Conservation (phyloP, 768 basidiomycete species). For the Lactarius indigo region DNA sequence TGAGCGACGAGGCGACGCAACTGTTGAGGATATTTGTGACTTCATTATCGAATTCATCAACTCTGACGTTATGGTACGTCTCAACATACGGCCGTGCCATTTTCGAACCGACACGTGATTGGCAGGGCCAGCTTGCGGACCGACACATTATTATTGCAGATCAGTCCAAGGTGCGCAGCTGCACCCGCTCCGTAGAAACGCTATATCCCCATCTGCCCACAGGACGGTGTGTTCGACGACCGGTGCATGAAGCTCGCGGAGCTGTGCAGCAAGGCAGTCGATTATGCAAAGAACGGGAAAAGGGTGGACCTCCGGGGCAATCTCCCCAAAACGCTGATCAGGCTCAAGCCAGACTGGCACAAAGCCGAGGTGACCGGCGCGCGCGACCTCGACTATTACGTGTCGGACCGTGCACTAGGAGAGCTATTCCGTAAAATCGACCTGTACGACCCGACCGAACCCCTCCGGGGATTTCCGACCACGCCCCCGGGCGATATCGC, state of each 20-base stretch:
- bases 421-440: slow-evolving; percentile 61
- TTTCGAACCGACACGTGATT: neutral
- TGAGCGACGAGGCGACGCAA: slow-evolving; percentile 39
- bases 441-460: slow-evolving; percentile 39
- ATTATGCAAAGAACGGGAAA: slow-evolving; percentile 76
- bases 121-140: slow-evolving; percentile 64
- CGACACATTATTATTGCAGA: slow-evolving; percentile 70
- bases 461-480: slow-evolving; percentile 1
- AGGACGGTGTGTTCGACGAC: slow-evolving; percentile 61
- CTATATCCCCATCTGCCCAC: slow-evolving; percentile 5
- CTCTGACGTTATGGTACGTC: slow-evolving; percentile 68
- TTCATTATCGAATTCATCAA: slow-evolving; percentile 82
- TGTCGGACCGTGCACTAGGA: slow-evolving; percentile 67
- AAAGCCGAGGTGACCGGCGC: slow-evolving; percentile 40
- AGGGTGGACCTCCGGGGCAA: slow-evolving; percentile 48
- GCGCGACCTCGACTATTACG: slow-evolving; percentile 63
- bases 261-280: slow-evolving; percentile 69
- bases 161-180: slow-evolving; percentile 55
- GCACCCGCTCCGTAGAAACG: neutral
- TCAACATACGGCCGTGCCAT: no score
- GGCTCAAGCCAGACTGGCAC: slow-evolving; percentile 78
- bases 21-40: slow-evolving; percentile 68
- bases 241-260: slow-evolving; percentile 56
- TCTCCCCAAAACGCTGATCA: slow-evolving; percentile 55
- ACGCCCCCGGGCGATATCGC: neutral